Conservation (phyloP, 148 eudicot species). For the Rhododendron simsii region DNA sequence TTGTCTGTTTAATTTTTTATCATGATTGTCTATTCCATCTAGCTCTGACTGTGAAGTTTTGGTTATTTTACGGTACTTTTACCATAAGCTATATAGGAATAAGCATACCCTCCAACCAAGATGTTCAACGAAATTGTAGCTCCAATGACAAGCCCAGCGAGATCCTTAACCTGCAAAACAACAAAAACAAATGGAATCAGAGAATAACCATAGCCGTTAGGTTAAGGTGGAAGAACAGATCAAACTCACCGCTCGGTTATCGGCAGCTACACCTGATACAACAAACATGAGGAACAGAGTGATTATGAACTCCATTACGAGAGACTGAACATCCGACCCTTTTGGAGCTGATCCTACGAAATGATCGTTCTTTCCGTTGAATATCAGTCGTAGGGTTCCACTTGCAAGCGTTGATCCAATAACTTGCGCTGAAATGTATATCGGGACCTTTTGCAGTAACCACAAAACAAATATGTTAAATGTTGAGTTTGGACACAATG, state of each 20-base stretch:
- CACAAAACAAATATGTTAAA: not conserved
- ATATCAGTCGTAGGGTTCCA: slow-evolving; percentile 53
- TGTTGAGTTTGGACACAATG: no score
- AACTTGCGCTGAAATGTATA: slow-evolving; percentile 45
- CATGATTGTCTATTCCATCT: not conserved
- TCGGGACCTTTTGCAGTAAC: slow-evolving; percentile 38
- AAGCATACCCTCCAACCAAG: slow-evolving; percentile 59
- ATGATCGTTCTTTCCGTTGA: slow-evolving; percentile 43
- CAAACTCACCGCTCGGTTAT: slow-evolving; percentile 60
- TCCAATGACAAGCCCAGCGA: slow-evolving; percentile 65
- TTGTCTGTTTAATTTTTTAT: no score
- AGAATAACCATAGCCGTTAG: not conserved
- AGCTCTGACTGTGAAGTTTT: not conserved
- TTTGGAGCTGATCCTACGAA: slow-evolving; percentile 46
- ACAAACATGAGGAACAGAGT: slow-evolving; percentile 80
- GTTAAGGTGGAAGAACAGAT: not conserved
- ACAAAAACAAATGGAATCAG: not conserved
- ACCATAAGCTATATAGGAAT: not conserved
- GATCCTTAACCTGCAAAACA: slow-evolving; percentile 42
- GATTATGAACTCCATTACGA: slow-evolving; percentile 58
- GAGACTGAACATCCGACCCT: slow-evolving; percentile 50
- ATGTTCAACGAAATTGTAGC: slow-evolving; percentile 48
- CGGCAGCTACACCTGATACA: slow-evolving; percentile 61
- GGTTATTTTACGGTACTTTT: not conserved
- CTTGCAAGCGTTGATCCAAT: slow-evolving; percentile 60